Base-by-base conservation (phyloP, 179 eudicot species). In the Drosera spatulata region DNA sequence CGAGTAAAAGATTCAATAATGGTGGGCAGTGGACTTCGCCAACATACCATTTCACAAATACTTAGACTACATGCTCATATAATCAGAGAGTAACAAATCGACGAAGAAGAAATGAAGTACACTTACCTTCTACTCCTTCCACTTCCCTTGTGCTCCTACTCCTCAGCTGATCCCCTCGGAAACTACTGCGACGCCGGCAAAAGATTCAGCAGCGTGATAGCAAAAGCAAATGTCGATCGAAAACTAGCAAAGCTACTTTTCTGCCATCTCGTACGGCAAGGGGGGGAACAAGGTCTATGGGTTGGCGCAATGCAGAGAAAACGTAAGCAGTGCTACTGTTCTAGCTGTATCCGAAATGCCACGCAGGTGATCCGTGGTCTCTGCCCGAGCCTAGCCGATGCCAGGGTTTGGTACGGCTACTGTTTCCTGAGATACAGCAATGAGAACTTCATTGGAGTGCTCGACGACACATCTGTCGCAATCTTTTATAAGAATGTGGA, bases 221-320 rank as follows among this genome's bases (percentile, higher is more conserved):
- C 69, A 50, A 74, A 86, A 55, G 9, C 66, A 55, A 91, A 83
- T 78, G 82, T 91, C 7, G 67, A 75, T 56, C 39, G 47, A 77
- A 76, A 41, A 73, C 82, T 40, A 33, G 39, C 65, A 65, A 37
- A 67, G 73, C 5, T 80, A 76, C 58, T 90, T 65, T 66, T 55
- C 67, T 4, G 61, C 72, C 41, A 63, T 88, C 67, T 82, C 96
- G 2, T 60, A 61, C 46, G 94, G 90, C 13, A 55, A 69, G 4
- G 66, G n/a, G 3, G 13, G 39, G 9, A 42, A 62, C 62, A 60
- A 56, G 53, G 76, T 87, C 56, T 87, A 74, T 44, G 97, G 94
- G 58, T 69, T 90, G 10, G 85, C 93, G 13, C 97, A 90, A 64
- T 90, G 97, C 84, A 69, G 96, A 42, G 86, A 80, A 41, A 94